Percentiles rank a stretch among this genome's conserved stretches.
Evolutionary conservation across 305 asterid species (phyloP).

Genomic region (Fraxinus baroniana): DNA sequence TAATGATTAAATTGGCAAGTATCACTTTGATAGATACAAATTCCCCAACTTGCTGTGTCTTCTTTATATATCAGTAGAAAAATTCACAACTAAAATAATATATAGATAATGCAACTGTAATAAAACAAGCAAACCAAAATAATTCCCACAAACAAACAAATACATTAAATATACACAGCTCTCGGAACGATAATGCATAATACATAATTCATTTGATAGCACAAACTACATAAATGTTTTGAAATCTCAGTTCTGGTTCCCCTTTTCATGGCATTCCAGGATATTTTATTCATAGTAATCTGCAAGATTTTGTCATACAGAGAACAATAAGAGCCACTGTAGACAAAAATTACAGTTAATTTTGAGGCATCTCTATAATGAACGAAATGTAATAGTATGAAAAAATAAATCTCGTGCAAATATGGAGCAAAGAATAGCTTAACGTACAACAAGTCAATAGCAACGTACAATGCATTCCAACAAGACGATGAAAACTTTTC

Average conservation of each 20-base stretch:
- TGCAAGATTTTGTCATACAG: constrained; percentile 8
- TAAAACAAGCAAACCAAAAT: constrained; percentile 1
- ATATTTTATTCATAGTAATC: constrained; percentile 21
- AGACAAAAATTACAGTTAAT: background rate
- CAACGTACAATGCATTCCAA: background rate
- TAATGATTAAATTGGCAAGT: background rate
- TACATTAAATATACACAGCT: constrained; percentile 16
- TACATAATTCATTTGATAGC: constrained; percentile 24
- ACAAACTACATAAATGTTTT: background rate
- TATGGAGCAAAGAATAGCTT: background rate
- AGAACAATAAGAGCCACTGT: background rate
- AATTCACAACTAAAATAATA: background rate
- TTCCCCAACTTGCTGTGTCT: background rate
- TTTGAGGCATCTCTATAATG: background rate
- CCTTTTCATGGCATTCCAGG: background rate
- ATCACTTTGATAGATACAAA: background rate
- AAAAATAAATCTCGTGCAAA: background rate
- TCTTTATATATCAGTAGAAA: background rate
- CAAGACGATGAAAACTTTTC: background rate
- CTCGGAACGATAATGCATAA: background rate
- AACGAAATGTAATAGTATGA: background rate
- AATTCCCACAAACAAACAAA: constrained; percentile 2
- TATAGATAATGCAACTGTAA: background rate
- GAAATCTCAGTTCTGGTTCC: background rate
- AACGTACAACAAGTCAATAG: background rate